A percentile compares a stretch with the other conserved stretches of the same genome.
Conservation (phyloP, 306 rosid genomes). For the Vigna radiata region DNA sequence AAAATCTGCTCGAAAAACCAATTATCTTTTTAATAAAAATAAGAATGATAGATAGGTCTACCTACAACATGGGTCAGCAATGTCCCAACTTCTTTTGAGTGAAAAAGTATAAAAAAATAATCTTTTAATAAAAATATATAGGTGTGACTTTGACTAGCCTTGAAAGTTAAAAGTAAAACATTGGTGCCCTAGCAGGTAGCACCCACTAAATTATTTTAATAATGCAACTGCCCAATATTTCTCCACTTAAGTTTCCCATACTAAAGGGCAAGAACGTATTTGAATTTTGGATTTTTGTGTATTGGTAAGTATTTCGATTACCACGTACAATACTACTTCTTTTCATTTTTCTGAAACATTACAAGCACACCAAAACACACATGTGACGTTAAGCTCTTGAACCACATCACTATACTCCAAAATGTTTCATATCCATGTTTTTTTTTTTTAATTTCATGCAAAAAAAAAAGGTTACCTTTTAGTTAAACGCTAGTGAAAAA, state of each 20-base stretch:
- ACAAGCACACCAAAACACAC: not conserved
- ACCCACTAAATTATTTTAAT: constrained; percentile 1
- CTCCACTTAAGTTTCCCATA: not conserved
- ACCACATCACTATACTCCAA: not conserved
- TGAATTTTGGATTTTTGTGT: not conserved
- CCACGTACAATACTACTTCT: not conserved
- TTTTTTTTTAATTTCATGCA: not conserved
- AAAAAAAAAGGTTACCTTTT: not conserved
- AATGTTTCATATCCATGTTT: not conserved
- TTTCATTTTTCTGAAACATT: not conserved
- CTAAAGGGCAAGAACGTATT: not conserved
- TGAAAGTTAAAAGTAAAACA: constrained; percentile 19
- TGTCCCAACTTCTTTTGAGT: not conserved
- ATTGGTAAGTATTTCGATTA: not conserved
- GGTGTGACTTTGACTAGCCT: not conserved
- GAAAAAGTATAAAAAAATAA: not conserved
- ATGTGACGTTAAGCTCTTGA: not conserved
- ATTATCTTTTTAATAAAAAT: not conserved
- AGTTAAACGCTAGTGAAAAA: not conserved
- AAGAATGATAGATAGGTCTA: not conserved
- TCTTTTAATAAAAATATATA: not conserved
- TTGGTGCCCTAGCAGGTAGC: constrained; percentile 4
- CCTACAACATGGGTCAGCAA: constrained; percentile 5
- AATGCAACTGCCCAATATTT: constrained; percentile 5
- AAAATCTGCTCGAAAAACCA: constrained; percentile 1